A percentile compares a stretch with the other conserved stretches of the same genome.
Evolutionary conservation across 2,329 filamentous ascomycete genomes (phyloP).

Genomic region (Beauveria asiatica): DNA sequence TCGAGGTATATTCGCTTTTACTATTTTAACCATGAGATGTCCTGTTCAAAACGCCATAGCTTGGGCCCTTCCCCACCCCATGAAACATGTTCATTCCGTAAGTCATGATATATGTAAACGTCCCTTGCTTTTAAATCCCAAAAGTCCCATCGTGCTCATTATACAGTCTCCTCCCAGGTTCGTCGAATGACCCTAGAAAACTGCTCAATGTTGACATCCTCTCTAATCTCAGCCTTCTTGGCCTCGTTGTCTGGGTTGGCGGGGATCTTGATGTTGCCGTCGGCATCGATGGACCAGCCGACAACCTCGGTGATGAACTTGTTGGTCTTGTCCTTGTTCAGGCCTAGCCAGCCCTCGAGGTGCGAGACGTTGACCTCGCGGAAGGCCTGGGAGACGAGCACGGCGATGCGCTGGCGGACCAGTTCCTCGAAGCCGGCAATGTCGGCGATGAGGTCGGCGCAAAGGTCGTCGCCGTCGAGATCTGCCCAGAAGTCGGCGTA

Average conservation of each 20-base stretch:
- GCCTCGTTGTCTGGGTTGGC: conserved; percentile 96
- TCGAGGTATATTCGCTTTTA: conserved; percentile 9
- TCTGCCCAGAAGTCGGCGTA: conserved; percentile 91
- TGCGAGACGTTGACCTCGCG: conserved; percentile 61
- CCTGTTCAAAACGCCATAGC: conserved; percentile 12
- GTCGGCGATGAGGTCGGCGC: conserved; percentile 90
- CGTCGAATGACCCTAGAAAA: conserved; percentile 72
- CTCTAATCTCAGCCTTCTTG: conserved; percentile 87
- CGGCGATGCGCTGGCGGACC: conserved; percentile 81
- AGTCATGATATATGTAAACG: conserved; percentile 6
- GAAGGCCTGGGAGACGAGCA: conserved; percentile 74
- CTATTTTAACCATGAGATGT: conserved; percentile 10
- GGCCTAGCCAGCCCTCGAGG: conserved; percentile 68
- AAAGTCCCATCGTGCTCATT: conserved; percentile 7
- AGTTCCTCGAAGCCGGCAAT: conserved; percentile 92
- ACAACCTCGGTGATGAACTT: conserved; percentile 81
- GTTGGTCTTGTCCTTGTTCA: conserved; percentile 57
- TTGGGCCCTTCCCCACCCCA: conserved; percentile 8
- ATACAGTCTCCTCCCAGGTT: conserved; percentile 66
- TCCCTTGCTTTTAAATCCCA: background rate
- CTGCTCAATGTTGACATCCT: conserved; percentile 89
- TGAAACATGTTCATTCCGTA: conserved; percentile 8
- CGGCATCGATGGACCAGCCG: conserved; percentile 71
- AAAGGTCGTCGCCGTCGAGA: conserved; percentile 87
- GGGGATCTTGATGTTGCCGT: conserved; percentile 63